Conservation (phyloP, 495 filamentous ascomycete genomes). For the Penicillium cosmopolitanum region DNA sequence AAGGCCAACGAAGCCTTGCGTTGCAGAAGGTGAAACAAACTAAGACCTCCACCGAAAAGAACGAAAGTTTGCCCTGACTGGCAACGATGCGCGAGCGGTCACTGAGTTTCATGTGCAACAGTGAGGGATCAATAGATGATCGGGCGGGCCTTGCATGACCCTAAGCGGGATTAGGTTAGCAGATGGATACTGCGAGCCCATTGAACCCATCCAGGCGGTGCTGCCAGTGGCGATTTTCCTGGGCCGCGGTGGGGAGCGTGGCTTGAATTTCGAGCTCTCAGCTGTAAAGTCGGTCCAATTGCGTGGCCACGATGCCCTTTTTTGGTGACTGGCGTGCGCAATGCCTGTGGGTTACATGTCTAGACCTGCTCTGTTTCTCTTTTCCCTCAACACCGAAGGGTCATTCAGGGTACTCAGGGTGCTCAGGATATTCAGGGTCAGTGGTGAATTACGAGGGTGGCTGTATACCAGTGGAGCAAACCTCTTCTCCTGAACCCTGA, state of each 20-base stretch:
- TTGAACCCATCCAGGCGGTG: background rate
- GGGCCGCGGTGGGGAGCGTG: constrained; percentile 2
- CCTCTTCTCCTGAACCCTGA: constrained; percentile 2
- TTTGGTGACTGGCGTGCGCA: background rate
- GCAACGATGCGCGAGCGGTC: constrained; percentile 13
- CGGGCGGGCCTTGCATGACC: constrained; percentile 4
- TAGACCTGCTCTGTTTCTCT: background rate
- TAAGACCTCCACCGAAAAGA: constrained; percentile 2
- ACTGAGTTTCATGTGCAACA: constrained; percentile 17
- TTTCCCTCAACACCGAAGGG: background rate
- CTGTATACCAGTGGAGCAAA: background rate
- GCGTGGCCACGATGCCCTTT: background rate
- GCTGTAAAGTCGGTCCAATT: background rate
- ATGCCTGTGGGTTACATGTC: constrained; percentile 2
- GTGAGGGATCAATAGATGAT: constrained; percentile 6
- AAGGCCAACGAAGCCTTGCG: constrained; percentile 1
- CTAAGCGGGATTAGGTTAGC: background rate
- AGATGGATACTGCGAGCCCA: background rate
- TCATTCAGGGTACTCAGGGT: background rate
- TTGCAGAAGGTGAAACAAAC: constrained; percentile 21
- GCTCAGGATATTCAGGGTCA: background rate
- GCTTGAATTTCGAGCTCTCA: constrained; percentile 1
- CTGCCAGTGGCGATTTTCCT: constrained; percentile 2
- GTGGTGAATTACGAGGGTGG: background rate
- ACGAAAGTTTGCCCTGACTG: constrained; percentile 7